Percentiles rank a stretch among this genome's conserved stretches.
phyloP scores from a whole-genome alignment of 2,329 filamentous ascomycete genomes.

The Ophiostoma australiae region DNA sequence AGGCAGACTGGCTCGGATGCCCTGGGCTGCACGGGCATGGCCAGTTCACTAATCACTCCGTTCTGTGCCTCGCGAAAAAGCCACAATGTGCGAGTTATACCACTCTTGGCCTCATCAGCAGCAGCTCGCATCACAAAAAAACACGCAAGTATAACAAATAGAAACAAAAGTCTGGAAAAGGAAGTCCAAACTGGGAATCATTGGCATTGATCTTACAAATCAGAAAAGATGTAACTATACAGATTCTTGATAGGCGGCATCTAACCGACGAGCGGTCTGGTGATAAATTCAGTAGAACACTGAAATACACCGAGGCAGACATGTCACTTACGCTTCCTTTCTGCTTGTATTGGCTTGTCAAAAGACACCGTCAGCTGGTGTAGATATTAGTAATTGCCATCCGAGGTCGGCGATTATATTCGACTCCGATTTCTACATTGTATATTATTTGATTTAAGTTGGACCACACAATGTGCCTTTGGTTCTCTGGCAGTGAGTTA shows the following conservation, averaged over 20 bases:
- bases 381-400: neutral
- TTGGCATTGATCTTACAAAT: neutral
- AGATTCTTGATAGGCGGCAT: neutral
- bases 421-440: no score
- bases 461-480: no score
- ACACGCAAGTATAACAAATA: neutral
- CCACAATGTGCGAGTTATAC: neutral
- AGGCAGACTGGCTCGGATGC: neutral
- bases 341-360: neutral
- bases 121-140: neutral
- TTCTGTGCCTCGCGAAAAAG: neutral
- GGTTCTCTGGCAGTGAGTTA: no score
- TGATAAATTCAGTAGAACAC: neutral
- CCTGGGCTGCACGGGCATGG: neutral
- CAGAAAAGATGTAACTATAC: neutral
- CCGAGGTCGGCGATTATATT: no score
- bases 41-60: slow-evolving; percentile 7
- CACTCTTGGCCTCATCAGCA: neutral
- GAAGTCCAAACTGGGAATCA: neutral
- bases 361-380: neutral
- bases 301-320: neutral
- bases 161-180: neutral
- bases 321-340: neutral
- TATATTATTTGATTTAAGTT: no score
- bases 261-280: no score